Evolutionary conservation across 2,329 filamentous ascomycete species (phyloP), one percentile per base, ranked within the genome.

Genomic region (Epichloe hybrida): DNA sequence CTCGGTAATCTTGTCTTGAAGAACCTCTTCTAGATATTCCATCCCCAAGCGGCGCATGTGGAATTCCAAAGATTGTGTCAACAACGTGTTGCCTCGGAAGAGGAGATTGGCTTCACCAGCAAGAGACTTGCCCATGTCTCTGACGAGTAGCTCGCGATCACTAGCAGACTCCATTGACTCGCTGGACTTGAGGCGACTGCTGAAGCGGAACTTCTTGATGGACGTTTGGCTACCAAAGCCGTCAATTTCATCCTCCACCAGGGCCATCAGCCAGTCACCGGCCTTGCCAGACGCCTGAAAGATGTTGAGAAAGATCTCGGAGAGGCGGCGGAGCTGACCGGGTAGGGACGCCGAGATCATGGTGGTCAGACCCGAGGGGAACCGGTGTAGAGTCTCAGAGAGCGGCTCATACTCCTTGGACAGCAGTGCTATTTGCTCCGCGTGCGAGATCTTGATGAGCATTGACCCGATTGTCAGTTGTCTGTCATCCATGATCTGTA

Each of bases 181-280:
- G 57, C 80, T 83, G 1, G 84, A 88, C 50, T 80, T 83, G 36
- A 88, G 68, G 20, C 86, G 77, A 55, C 76, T 77, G 64, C 78
- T 86, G 66, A 86, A 89, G 4, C 86, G 76, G 73, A 82, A 63
- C 75, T 85, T 74, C 72, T 83, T 88, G 55, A 84, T 78, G 0
- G 84, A 80, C 13, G 82, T 81, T 58, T 95, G 89, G 62, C 84
- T 94, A 50, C 88, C 81, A 17, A 93, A 83, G 0, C 91, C 91
- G 61, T 97, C 93, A 52, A 98, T 97, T 66, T 98, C 93, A 62
- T 97, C 91, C 66, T 98, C 93, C 0, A 96, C 87, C 40, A 98
- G 72, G 2, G 88, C 83, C 74, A 88, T 93, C 21, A 98, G 76
- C 93, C 93, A 98, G 53, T 96, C 88, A 42, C 78, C 77, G 2